phyloP scores from a whole-genome alignment of 345 rosid genomes.

The Leavenworthia alabamica region DNA sequence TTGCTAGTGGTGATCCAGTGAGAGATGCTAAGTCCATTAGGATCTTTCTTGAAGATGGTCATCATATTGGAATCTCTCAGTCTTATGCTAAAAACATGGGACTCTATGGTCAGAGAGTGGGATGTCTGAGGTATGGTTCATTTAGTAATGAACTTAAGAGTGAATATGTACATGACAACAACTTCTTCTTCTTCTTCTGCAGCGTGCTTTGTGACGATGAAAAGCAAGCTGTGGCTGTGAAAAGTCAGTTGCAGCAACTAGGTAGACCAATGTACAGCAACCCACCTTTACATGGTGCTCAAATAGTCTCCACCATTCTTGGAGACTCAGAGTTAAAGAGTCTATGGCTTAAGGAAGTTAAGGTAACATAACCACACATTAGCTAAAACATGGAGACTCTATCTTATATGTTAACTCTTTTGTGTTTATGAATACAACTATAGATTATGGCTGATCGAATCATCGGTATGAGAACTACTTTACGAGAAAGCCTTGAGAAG shows the following conservation, averaged over 20 bases:
- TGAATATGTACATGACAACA: not conserved
- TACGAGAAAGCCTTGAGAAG: slow-evolving; percentile 76
- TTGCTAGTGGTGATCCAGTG: slow-evolving; percentile 94
- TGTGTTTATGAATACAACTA: not conserved
- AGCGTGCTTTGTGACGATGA: slow-evolving; percentile 83
- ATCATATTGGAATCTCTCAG: slow-evolving; percentile 81
- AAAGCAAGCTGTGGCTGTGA: slow-evolving; percentile 72
- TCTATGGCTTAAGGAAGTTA: slow-evolving; percentile 86
- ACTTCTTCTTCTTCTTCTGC: slow-evolving; percentile 18
- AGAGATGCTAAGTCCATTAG: slow-evolving; percentile 91
- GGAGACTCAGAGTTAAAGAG: slow-evolving; percentile 70
- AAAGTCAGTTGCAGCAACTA: slow-evolving; percentile 94
- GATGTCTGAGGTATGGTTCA: slow-evolving; percentile 76
- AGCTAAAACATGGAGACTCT: not conserved
- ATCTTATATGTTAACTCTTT: too few relatives aligned
- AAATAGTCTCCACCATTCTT: slow-evolving; percentile 70
- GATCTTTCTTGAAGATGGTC: slow-evolving; percentile 91
- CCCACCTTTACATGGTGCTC: slow-evolving; percentile 91
- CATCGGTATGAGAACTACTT: slow-evolving; percentile 73
- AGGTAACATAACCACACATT: slow-evolving; percentile 41
- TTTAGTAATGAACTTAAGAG: not conserved
- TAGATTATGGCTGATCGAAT: slow-evolving; percentile 97
- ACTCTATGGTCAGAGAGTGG: slow-evolving; percentile 96
- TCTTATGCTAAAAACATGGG: slow-evolving; percentile 99
- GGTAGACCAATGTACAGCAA: slow-evolving; percentile 99